Percentiles rank a stretch among this genome's conserved stretches.
phyloP scores from a whole-genome alignment of 805 yeast genomes.

The Maudiozyma turicensis region DNA sequence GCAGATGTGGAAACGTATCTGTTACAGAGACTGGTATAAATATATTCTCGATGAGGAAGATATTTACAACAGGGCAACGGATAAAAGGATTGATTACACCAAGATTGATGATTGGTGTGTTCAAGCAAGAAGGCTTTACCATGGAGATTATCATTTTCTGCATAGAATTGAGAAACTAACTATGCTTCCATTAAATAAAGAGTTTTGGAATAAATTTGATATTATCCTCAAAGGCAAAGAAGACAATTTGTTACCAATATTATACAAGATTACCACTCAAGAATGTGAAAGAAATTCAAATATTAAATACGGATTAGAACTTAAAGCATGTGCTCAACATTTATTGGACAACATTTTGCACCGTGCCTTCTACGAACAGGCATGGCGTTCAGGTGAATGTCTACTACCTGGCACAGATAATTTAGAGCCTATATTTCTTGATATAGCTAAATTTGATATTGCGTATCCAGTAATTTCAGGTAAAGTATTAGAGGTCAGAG shows the following conservation, averaged over 20 bases:
- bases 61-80: not conserved
- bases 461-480: conserved; percentile 1
- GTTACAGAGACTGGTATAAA: not conserved
- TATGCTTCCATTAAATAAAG: no score
- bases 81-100: not conserved
- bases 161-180: not conserved
- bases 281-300: not conserved
- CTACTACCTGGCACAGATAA: not conserved
- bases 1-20: not conserved
- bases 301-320: not conserved
- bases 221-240: not conserved
- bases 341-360: not conserved
- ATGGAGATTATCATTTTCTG: not conserved
- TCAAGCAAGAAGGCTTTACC: not conserved
- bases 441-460: conserved; percentile 2
- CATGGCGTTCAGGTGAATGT: not conserved
- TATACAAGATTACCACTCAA: not conserved
- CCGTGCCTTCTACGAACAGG: not conserved
- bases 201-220: not conserved
- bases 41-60: not conserved
- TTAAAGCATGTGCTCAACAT: not conserved
- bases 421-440: not conserved
- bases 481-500: not conserved
- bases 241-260: not conserved
- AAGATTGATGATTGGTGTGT: not conserved